These are phyloP conservation scores for Boletus edulis DNA, from an alignment of 768 basidiomycete species.

Conservation along the genomic window DNA sequence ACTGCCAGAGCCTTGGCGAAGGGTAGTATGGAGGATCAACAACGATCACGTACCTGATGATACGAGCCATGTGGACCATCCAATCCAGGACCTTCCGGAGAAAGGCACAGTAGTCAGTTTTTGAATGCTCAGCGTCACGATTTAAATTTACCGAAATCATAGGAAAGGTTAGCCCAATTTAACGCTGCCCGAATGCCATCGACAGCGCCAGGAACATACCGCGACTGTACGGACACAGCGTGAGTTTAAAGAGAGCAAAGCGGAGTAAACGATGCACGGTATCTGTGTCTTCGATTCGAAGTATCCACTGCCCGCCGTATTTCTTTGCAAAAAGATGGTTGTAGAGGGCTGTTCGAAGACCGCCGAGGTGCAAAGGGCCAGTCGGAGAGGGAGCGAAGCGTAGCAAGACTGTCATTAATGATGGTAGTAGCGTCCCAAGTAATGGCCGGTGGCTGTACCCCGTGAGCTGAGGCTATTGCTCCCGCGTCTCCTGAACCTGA, in stretches of 20 bases:
- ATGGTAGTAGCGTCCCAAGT: no score
- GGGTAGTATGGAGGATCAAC: not conserved
- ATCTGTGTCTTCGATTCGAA: slow-evolving; percentile 96
- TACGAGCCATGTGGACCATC: slow-evolving; percentile 82
- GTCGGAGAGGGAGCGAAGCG: slow-evolving; percentile 98
- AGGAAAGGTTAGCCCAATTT: slow-evolving; percentile 88
- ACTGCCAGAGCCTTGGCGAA: slow-evolving; percentile 48
- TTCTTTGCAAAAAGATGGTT: slow-evolving; percentile 86
- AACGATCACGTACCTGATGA: slow-evolving; percentile 56
- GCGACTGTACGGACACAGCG: slow-evolving; percentile 45
- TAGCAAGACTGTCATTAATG: slow-evolving; percentile 53
- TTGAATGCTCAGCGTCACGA: not conserved
- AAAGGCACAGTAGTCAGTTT: slow-evolving; percentile 3
- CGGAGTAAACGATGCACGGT: slow-evolving; percentile 50
- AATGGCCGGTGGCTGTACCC: no score
- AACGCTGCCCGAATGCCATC: slow-evolving; percentile 75
- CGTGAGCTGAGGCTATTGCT: no score
- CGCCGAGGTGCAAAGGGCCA: slow-evolving; percentile 90
- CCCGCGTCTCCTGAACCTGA: no score
- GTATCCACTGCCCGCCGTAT: slow-evolving; percentile 82
- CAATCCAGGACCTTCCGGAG: slow-evolving; percentile 64
- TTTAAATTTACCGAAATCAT: slow-evolving; percentile 73
- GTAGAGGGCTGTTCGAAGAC: slow-evolving; percentile 90
- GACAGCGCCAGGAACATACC: slow-evolving; percentile 80
- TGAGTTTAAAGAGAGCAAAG: not conserved